phyloP scores from a whole-genome alignment of 352 stramenopile species.

The Peronospora destructor region DNA sequence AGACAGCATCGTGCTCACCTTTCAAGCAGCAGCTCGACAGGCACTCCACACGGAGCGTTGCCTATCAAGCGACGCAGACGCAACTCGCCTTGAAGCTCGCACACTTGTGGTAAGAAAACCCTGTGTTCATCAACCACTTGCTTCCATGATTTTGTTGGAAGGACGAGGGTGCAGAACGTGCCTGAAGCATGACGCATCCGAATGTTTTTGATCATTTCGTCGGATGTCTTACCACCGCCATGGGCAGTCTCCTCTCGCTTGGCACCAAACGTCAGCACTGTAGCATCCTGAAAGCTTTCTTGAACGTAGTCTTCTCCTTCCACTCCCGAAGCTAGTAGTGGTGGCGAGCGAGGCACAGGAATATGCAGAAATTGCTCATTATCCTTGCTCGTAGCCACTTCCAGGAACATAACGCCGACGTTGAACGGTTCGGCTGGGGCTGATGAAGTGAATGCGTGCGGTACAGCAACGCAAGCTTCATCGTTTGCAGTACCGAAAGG shows the following conservation, averaged over 20 bases:
- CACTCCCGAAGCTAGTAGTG: constrained; percentile 11
- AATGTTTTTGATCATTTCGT: constrained; percentile 83
- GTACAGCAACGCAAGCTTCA: neutral
- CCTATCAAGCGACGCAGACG: constrained; percentile 56
- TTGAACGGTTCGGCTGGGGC: constrained; percentile 32
- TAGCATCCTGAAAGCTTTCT: constrained; percentile 60
- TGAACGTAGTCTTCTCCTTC: constrained; percentile 12
- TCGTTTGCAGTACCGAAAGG: constrained; percentile 10
- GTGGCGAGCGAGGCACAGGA: constrained; percentile 40
- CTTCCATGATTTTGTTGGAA: constrained; percentile 41
- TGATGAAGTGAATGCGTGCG: constrained; percentile 14
- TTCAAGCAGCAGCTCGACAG: constrained; percentile 42
- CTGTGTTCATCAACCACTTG: constrained; percentile 37
- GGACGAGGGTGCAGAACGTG: constrained; percentile 69
- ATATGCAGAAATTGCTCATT: constrained; percentile 42
- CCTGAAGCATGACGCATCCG: constrained; percentile 77
- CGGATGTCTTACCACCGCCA: constrained; percentile 67
- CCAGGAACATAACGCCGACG: constrained; percentile 54
- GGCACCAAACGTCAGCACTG: constrained; percentile 45
- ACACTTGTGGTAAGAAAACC: constrained; percentile 34
- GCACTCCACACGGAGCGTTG: constrained; percentile 31
- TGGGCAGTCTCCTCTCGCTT: constrained; percentile 57
- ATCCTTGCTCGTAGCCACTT: constrained; percentile 22
- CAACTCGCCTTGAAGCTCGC: constrained; percentile 44
- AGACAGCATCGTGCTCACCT: constrained; percentile 4